These are phyloP conservation scores for Clonostachys chloroleuca DNA, from an alignment of 2,329 filamentous ascomycete genomes.

Conservation along the genomic window DNA sequence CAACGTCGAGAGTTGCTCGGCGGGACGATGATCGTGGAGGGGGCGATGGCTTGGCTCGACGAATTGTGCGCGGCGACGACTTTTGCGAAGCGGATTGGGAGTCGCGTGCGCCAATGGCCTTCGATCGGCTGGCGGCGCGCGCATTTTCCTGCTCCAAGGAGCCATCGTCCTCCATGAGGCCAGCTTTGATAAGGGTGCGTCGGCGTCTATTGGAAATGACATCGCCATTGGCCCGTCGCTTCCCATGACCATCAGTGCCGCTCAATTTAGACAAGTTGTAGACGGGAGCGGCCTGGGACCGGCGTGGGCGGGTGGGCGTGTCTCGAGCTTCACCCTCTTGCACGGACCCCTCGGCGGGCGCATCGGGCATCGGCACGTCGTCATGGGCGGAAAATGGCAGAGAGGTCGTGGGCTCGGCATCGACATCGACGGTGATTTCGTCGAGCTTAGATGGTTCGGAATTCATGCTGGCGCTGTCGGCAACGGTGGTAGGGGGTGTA, in stretches of 20 bases:
- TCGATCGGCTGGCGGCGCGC: neutral
- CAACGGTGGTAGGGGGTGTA: constrained; percentile 63
- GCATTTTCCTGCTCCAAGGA: neutral
- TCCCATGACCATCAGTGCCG: constrained; percentile 58
- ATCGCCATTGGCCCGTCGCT: constrained; percentile 48
- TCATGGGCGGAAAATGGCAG: constrained; percentile 7
- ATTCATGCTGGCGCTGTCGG: constrained; percentile 55
- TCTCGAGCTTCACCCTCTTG: neutral
- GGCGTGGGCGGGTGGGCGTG: constrained; percentile 42
- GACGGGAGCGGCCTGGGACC: constrained; percentile 50
- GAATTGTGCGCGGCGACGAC: neutral
- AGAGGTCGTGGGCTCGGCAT: constrained; percentile 6
- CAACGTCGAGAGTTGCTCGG: neutral
- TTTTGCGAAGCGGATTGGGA: neutral
- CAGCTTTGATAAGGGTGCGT: constrained; percentile 3
- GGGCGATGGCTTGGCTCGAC: neutral
- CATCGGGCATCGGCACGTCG: neutral
- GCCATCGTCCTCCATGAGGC: neutral
- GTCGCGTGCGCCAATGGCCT: neutral
- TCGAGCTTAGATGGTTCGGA: constrained; percentile 36
- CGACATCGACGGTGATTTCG: constrained; percentile 21
- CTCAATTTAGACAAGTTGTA: constrained; percentile 64
- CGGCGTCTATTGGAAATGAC: constrained; percentile 18
- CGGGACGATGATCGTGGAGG: constrained; percentile 14
- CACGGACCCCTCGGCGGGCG: constrained; percentile 9